Evolutionary conservation across 176 grass and related monocot species (phyloP), one percentile per base, ranked within the genome.

Genomic region (Carex parvula): DNA sequence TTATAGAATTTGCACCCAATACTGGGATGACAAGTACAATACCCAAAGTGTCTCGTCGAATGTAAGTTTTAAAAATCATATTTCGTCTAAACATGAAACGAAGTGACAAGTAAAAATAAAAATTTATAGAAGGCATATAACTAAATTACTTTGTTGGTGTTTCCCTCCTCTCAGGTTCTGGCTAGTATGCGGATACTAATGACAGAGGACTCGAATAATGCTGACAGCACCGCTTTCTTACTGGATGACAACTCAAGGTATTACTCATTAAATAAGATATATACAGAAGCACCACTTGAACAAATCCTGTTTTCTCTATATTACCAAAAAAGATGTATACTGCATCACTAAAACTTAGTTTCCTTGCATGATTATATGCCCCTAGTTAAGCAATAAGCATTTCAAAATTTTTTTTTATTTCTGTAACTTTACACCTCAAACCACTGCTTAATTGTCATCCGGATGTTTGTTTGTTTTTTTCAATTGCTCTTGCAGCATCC

Each of bases 11-110:
- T 94, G 95, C 83, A 98, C 91, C 14, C 95, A 98, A 72, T 98
- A 98, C 42, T 94, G 95, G 95, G 95, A 98, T 60, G 95, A 98
- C 74, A 98, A 98, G 82, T 98, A 98, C 81, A 93, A 98, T 87
- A 94, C 95, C 7, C 91, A 94, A 91, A 97, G 94, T 33, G 92
- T 97, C 55, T 97, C 94, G 5, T 88, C 92, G 48, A 89, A 89
- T 87, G 94, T 97, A 85, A 97, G 92, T 82, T 89, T 24, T 50
- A 64, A 84, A 82, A 73, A 57, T 70, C 54, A 14, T 59, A 80
- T 7, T 42, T 24, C 41, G 17, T 81, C 17, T 17, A 39, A 62
- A 61, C 12, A 83, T 30, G n/a, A 65, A 17, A 53, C 9, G 5
- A 83, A 46, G 15, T 44, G n/a, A 54, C 8, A 8, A 80, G n/a